Conservation (phyloP, 2,329 filamentous ascomycete species). For the Thelonectria olida region DNA sequence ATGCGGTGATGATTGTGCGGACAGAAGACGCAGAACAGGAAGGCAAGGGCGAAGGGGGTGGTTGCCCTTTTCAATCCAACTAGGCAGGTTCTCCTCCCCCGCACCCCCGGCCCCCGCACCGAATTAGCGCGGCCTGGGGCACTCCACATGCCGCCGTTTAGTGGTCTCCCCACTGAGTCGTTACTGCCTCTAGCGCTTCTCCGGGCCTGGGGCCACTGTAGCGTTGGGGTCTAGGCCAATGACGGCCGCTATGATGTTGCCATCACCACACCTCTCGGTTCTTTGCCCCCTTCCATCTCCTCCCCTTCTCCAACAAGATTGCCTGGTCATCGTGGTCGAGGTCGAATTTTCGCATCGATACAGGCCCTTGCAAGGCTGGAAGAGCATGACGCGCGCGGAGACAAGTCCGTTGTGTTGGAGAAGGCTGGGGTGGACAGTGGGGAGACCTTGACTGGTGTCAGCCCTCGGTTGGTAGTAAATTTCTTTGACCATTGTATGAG, state of each 20-base stretch:
- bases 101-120: constrained; percentile 19
- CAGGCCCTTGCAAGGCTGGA: not conserved
- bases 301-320: not conserved
- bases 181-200: constrained; percentile 12
- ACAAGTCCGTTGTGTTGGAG: not conserved
- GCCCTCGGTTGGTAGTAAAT: too few relatives aligned
- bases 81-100: constrained; percentile 2
- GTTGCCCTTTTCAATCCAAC: constrained; percentile 25
- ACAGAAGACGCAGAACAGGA: constrained; percentile 12
- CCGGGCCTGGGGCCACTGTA: not conserved
- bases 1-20: constrained; percentile 12
- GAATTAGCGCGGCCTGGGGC: not conserved
- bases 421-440: too few relatives aligned
- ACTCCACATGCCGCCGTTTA: not conserved
- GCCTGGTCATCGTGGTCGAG: not conserved
- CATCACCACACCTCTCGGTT: not conserved
- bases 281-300: not conserved
- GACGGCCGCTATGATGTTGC: too few relatives aligned
- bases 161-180: not conserved
- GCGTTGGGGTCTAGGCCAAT: not conserved
- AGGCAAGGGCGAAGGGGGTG: constrained; percentile 19
- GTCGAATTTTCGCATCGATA: not conserved
- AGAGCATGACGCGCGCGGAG: not conserved
- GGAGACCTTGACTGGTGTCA: too few relatives aligned
- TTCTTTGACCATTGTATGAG: too few relatives aligned